A percentile compares a stretch with the other conserved stretches of the same genome.
phyloP scores from a whole-genome alignment of 352 stramenopile species.

The Peronospora belbahrii region DNA sequence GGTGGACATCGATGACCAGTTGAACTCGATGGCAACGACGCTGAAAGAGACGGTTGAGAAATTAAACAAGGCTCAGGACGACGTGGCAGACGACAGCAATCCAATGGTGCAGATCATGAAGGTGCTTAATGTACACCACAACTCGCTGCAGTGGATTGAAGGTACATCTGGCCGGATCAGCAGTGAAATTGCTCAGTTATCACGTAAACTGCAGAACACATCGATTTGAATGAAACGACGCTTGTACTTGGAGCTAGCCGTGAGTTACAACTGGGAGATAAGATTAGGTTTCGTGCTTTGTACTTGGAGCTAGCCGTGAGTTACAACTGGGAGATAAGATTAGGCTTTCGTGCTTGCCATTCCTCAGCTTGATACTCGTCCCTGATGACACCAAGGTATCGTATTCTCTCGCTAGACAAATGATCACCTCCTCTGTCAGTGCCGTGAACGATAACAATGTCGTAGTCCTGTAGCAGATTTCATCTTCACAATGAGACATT shows the following conservation, averaged over 20 bases:
- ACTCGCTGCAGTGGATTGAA: slow-evolving; percentile 84
- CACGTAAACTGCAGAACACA: slow-evolving; percentile 58
- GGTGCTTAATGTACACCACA: slow-evolving; percentile 85
- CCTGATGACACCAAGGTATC: too few relatives aligned
- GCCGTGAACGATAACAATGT: too few relatives aligned
- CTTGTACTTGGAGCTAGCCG: neutral
- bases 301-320: too few relatives aligned
- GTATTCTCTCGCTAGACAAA: too few relatives aligned
- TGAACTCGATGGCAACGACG: slow-evolving; percentile 82
- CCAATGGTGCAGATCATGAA: slow-evolving; percentile 86
- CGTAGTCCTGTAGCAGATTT: too few relatives aligned
- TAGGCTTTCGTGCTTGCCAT: too few relatives aligned
- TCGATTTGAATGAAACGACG: slow-evolving; percentile 32
- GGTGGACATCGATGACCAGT: slow-evolving; percentile 79
- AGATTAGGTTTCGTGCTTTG: too few relatives aligned
- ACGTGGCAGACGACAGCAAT: slow-evolving; percentile 64
- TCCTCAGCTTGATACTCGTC: too few relatives aligned
- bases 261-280: slow-evolving; percentile 22
- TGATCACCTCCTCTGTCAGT: too few relatives aligned
- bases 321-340: too few relatives aligned
- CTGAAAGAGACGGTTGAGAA: slow-evolving; percentile 85
- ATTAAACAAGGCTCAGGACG: slow-evolving; percentile 75
- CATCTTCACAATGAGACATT: too few relatives aligned
- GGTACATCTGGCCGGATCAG: slow-evolving; percentile 60
- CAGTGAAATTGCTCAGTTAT: slow-evolving; percentile 54